Conservation (phyloP, 208 protist species). For the Leishmania braziliensis region DNA sequence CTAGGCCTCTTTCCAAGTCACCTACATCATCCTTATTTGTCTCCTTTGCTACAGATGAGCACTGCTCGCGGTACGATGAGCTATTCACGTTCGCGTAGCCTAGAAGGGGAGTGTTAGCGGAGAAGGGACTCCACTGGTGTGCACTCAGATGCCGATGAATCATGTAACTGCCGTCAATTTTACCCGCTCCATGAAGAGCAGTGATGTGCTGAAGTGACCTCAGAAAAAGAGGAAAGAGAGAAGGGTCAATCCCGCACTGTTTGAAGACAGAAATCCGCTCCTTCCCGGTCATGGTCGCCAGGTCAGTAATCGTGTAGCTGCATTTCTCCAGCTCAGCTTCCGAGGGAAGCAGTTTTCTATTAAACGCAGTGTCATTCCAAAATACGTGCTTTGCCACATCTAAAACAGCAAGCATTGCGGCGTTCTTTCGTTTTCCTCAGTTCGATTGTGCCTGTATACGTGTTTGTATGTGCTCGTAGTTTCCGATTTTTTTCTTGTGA, state of each 20-base stretch:
- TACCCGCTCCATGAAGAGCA: slow-evolving; percentile 46
- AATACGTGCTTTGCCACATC: slow-evolving; percentile 80
- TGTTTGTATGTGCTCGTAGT: neutral
- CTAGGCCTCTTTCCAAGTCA: slow-evolving; percentile 15
- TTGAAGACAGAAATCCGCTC: slow-evolving; percentile 69
- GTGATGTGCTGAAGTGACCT: slow-evolving; percentile 81
- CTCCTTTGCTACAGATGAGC: neutral
- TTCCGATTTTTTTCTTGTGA: neutral
- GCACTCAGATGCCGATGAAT: slow-evolving; percentile 78
- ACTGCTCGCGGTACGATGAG: slow-evolving; percentile 43
- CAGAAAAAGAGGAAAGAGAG: slow-evolving; percentile 78
- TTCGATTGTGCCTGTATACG: neutral
- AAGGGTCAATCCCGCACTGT: slow-evolving; percentile 72
- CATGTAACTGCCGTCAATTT: slow-evolving; percentile 59
- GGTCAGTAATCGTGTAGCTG: slow-evolving; percentile 55
- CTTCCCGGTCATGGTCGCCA: slow-evolving; percentile 76
- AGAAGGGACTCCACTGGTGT: slow-evolving; percentile 64
- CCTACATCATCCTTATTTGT: slow-evolving; percentile 12
- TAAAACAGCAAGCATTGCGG: slow-evolving; percentile 69
- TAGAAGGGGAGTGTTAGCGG: slow-evolving; percentile 47
- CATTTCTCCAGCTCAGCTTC: slow-evolving; percentile 66
- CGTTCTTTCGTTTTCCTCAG: neutral
- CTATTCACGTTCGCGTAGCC: slow-evolving; percentile 71
- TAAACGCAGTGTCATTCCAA: slow-evolving; percentile 75
- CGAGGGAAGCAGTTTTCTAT: slow-evolving; percentile 61